Evolutionary conservation across 1,284 basidiomycete species (phyloP), one percentile per base, ranked within the genome.

Genomic region (Cryptococcus maquisensis): DNA sequence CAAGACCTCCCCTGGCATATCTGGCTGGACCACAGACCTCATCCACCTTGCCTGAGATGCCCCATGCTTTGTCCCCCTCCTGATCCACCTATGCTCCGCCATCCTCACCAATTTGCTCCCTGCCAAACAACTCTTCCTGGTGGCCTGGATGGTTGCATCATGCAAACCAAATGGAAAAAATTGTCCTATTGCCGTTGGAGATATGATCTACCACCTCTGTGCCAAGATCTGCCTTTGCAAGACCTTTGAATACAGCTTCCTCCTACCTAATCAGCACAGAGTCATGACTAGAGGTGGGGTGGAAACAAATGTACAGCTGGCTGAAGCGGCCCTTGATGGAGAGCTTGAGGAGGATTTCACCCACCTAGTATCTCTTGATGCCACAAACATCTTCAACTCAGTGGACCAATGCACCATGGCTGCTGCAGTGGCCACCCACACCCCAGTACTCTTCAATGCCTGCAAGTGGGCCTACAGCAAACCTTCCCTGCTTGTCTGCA

Each of bases 221-320:
- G 37, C 36, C 16, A 63, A 61, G 36, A 32, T 51, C 8, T 43
- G 58, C 40, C 46, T 62, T 42, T 13, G 4, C 2, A 12, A 13
- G 5, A 41, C 24, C 43, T 49, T 43, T 37, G 15, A 45, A 3
- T 2, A 13, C 16, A 46, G 57, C 41, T 47, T 51, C 18, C 55
- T 66, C 4, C 28, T 48, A 0, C 59, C 62, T 1, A 24, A 37
- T 21, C 64, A 66, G 42, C 57, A 63, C 24, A 61, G 64, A 1
- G 64, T 64, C 5, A 55, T 57, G 1, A 37, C 56, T 3, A 46
- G 36, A 44, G 60, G 62, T 10, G 64, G 64, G 5, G 60, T 60
- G 7, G 76, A 54, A 71, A 64, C 57, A 53, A 63, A 54, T 62
- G 64, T 35, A 26, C 44, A 47, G 16, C 47, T 45, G 2, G 40